These are phyloP conservation scores for Paspalum vaginatum DNA, from an alignment of 176 grass and related monocot genomes.

Conservation along the genomic window DNA sequence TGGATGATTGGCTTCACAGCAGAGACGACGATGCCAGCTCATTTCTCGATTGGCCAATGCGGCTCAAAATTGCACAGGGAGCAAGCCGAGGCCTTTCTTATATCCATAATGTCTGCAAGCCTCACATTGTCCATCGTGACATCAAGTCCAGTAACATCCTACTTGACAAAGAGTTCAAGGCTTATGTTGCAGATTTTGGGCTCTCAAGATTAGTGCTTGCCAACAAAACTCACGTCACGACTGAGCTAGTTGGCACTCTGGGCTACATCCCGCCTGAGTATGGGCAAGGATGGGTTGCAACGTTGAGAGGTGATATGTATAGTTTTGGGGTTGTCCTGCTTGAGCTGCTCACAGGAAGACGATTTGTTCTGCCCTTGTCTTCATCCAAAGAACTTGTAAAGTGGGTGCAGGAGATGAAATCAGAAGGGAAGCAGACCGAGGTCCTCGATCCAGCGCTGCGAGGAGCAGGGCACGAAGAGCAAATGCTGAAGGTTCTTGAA, in stretches of 20 bases:
- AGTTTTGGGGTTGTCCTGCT: conserved; percentile 86
- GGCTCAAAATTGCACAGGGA: conserved; percentile 61
- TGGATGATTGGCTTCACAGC: conserved; percentile 84
- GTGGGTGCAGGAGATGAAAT: conserved; percentile 50
- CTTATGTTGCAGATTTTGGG: conserved; percentile 83
- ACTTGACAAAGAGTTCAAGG: conserved; percentile 65
- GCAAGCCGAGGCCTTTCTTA: conserved; percentile 61
- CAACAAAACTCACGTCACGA: conserved; percentile 76
- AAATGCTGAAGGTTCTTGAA: conserved; percentile 63
- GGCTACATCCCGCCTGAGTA: conserved; percentile 92
- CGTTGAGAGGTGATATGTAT: conserved; percentile 70
- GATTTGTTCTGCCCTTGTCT: conserved; percentile 39
- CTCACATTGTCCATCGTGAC: conserved; percentile 77
- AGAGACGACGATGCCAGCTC: conserved; percentile 18
- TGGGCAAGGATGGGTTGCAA: conserved; percentile 68
- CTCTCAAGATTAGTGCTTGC: conserved; percentile 66
- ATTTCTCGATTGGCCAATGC: conserved; percentile 54
- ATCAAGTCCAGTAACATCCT: conserved; percentile 90
- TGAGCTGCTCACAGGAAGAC: conserved; percentile 65
- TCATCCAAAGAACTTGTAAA: conserved; percentile 48
- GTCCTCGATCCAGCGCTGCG: conserved; percentile 45
- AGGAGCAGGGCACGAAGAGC: conserved; percentile 44
- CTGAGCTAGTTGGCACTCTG: conserved; percentile 64
- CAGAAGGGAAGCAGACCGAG: conserved; percentile 34
- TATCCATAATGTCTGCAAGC: conserved; percentile 67